Evolutionary conservation across 1,284 basidiomycete species (phyloP).

Genomic region (Ustilago trichophora): DNA sequence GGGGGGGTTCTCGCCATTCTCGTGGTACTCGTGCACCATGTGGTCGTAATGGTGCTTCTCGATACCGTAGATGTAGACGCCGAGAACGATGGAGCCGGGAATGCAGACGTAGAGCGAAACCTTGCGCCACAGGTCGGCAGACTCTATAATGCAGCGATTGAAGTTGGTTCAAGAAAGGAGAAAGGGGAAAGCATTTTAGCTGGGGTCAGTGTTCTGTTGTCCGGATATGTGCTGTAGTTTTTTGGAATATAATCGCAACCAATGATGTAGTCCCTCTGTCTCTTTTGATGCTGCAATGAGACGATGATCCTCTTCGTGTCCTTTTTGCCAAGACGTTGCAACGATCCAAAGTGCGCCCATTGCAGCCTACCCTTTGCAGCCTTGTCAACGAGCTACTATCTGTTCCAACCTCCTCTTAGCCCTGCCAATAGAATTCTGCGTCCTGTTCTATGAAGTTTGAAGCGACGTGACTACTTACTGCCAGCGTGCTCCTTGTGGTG

Average conservation of each 20-base stretch:
- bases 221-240: too few species aligned
- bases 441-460: too few species aligned
- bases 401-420: too few species aligned
- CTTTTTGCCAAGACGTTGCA: too few species aligned
- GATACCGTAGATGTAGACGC: constrained; percentile 62
- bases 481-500: constrained; percentile 60
- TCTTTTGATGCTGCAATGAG: too few species aligned
- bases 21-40: constrained; percentile 58
- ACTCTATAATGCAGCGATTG: constrained; percentile 43
- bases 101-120: constrained; percentile 57
- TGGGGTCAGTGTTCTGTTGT: constrained; percentile 12
- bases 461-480: constrained; percentile 34
- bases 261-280: too few species aligned
- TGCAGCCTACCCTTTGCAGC: too few species aligned
- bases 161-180: background rate
- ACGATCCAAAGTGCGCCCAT: too few species aligned
- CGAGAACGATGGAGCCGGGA: constrained; percentile 57
- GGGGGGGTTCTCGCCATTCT: constrained; percentile 56
- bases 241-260: too few species aligned
- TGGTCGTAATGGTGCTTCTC: constrained; percentile 60
- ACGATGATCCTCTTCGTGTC: too few species aligned
- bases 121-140: constrained; percentile 61
- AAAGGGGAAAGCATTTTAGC: background rate
- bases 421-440: too few species aligned
- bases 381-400: too few species aligned